A percentile compares a stretch with the other conserved stretches of the same genome.
Evolutionary conservation across 176 grass and related monocot genomes (phyloP).

Genomic region (Paspalum vaginatum): DNA sequence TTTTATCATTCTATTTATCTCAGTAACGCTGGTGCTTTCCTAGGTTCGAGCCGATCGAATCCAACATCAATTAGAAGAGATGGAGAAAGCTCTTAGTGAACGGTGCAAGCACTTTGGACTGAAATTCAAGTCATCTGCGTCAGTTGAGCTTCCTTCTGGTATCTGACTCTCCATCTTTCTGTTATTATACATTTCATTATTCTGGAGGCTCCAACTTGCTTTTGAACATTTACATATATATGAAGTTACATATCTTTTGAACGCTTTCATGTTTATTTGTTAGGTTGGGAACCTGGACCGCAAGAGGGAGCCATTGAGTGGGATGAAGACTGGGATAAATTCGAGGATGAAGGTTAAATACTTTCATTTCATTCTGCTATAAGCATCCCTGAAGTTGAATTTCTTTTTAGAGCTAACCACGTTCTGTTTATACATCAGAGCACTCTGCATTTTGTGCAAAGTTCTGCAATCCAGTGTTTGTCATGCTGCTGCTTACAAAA

Average conservation of each 20-base stretch:
- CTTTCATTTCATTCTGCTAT: slow-evolving; percentile 21
- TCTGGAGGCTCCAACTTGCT: neutral
- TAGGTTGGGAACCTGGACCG: slow-evolving; percentile 89
- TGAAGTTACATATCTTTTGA: slow-evolving; percentile 6
- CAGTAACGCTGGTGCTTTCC: slow-evolving; percentile 24
- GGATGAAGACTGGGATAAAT: slow-evolving; percentile 99
- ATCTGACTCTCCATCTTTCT: slow-evolving; percentile 28
- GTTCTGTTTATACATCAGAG: neutral
- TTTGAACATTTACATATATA: neutral
- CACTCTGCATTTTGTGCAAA: neutral
- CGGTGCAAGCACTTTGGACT: slow-evolving; percentile 90
- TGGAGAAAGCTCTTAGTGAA: slow-evolving; percentile 89
- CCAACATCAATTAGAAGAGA: slow-evolving; percentile 92
- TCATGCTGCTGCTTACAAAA: neutral
- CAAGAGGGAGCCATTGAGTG: slow-evolving; percentile 78
- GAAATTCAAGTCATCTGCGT: slow-evolving; percentile 74
- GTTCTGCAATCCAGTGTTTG: neutral
- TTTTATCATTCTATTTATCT: neutral
- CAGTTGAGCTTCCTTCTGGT: slow-evolving; percentile 94
- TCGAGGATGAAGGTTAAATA: slow-evolving; percentile 92
- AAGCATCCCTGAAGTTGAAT: slow-evolving; percentile 15
- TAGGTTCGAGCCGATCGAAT: slow-evolving; percentile 98
- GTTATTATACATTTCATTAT: slow-evolving; percentile 16
- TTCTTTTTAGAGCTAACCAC: slow-evolving; percentile 26
- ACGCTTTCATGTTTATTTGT: slow-evolving; percentile 32